Base-by-base conservation (phyloP, 1,284 basidiomycete genomes). In the Ustilago tritici region DNA sequence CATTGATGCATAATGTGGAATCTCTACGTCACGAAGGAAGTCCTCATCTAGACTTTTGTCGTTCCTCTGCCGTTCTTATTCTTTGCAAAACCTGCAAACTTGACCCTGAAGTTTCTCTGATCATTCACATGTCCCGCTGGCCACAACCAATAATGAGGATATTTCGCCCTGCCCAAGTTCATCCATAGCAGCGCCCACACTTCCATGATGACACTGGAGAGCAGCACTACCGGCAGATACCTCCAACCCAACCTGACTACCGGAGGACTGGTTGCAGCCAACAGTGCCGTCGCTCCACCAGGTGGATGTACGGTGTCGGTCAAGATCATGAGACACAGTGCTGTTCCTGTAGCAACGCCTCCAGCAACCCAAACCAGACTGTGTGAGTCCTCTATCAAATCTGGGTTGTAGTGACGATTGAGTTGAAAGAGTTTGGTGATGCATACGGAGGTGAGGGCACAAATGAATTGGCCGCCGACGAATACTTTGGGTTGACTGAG, bases 281-380 rank as follows among this genome's bases (percentile, higher is more conserved):
- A 46, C 35, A 81, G 34, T 1, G 77, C 79, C 2, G 79, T 81
- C 1, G 77, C 79, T 15, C 77, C 77, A 19, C 74, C 74, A 1
- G 77, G 74, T 0, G 79, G 79, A 55, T 81, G 79, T 6, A 81
- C 61, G n/a, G 77, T 79, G 36, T 78, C 70, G 2, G 78, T 77
- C 40, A 79, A 32, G 34, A 67, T 61, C 78, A 79, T 77, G 15
- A 63, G 62, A 60, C 64, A 70, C n/a, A 81, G 34, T 11, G 78
- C 69, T 31, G 73, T 68, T 2, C 65, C 79, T 4, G 70, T 67
- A 12, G 76, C 60, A 10, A 79, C 53, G 5, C 66, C 73, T 5
- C 79, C 79, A 0, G 79, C 73, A 6, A 81, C 38, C 79, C 79
- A 81, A 19, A 81, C 77, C 14, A 81, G 61, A 46, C 70, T 71